These are phyloP conservation scores for Colletotrichum tropicale DNA, from an alignment of 2,329 filamentous ascomycete species.

Conservation along the genomic window DNA sequence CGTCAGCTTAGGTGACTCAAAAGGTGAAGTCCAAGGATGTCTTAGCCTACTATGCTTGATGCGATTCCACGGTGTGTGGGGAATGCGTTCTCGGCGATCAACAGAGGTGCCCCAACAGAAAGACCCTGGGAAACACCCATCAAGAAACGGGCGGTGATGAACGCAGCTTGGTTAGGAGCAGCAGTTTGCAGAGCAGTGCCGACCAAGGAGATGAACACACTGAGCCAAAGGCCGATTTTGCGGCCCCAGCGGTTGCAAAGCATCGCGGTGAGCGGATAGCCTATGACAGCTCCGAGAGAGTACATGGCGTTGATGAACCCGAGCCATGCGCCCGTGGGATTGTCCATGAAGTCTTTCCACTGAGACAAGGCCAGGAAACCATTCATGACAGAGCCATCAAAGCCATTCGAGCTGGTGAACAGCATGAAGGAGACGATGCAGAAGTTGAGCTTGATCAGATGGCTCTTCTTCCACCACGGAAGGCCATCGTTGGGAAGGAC, in stretches of 20 bases:
- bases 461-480: constrained; percentile 10
- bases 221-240: constrained; percentile 10
- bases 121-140: constrained; percentile 35
- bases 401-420: constrained; percentile 12
- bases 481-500: constrained; percentile 3
- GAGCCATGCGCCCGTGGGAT: constrained; percentile 1
- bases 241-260: constrained; percentile 18
- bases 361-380: constrained; percentile 7
- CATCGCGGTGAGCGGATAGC: constrained; percentile 37
- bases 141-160: constrained; percentile 35
- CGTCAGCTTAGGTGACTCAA: neutral
- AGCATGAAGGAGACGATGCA: constrained; percentile 11
- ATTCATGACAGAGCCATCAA: constrained; percentile 20
- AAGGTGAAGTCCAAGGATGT: neutral
- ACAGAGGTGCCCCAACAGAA: constrained; percentile 29
- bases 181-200: constrained; percentile 28
- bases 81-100: constrained; percentile 37
- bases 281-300: constrained; percentile 39
- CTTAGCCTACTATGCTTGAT: neutral
- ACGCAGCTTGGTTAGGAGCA: constrained; percentile 26
- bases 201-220: neutral
- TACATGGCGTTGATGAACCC: constrained; percentile 28
- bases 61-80: constrained; percentile 27
- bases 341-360: constrained; percentile 10
- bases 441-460: constrained; percentile 15